Evolutionary conservation across 805 yeast genomes (phyloP).

Genomic region (Zygoascus flipseniorum): DNA sequence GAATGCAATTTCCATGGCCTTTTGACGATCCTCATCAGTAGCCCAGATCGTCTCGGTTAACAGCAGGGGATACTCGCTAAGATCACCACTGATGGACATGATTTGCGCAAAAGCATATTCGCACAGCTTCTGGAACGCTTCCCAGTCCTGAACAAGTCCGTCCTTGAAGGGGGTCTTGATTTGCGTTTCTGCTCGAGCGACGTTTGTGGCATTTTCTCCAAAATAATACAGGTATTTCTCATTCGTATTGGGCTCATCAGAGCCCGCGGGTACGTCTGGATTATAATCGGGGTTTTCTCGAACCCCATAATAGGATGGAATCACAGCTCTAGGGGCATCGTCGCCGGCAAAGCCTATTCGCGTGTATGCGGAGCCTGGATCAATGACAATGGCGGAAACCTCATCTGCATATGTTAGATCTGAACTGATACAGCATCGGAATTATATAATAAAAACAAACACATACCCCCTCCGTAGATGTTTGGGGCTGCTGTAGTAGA

Average conservation of each 20-base stretch:
- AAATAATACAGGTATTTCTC: slow-evolving; percentile 11
- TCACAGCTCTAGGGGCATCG: slow-evolving; percentile 68
- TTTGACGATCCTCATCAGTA: slow-evolving; percentile 52
- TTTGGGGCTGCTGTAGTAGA: neutral
- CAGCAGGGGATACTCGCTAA: slow-evolving; percentile 63
- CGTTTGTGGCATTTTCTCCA: slow-evolving; percentile 14
- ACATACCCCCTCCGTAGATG: slow-evolving; percentile 12
- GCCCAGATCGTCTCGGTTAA: slow-evolving; percentile 89
- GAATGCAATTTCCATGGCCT: slow-evolving; percentile 61
- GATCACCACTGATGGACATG: slow-evolving; percentile 39
- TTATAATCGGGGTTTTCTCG: slow-evolving; percentile 2
- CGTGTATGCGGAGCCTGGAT: slow-evolving; percentile 80
- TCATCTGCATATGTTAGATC: slow-evolving; percentile 32
- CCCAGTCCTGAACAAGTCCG: slow-evolving; percentile 57
- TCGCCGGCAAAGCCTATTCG: slow-evolving; percentile 90
- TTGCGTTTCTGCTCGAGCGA: slow-evolving; percentile 16
- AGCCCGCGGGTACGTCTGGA: slow-evolving; percentile 6
- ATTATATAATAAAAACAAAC: neutral
- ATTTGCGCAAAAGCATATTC: slow-evolving; percentile 44
- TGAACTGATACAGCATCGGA: neutral
- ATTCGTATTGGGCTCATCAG: slow-evolving; percentile 1
- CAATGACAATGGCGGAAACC: slow-evolving; percentile 82
- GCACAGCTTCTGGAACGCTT: slow-evolving; percentile 71
- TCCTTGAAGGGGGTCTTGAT: slow-evolving; percentile 16
- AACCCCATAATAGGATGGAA: slow-evolving; percentile 54